Base-by-base conservation (phyloP, 2,329 filamentous ascomycete genomes). In the Apiospora saccharicola region DNA sequence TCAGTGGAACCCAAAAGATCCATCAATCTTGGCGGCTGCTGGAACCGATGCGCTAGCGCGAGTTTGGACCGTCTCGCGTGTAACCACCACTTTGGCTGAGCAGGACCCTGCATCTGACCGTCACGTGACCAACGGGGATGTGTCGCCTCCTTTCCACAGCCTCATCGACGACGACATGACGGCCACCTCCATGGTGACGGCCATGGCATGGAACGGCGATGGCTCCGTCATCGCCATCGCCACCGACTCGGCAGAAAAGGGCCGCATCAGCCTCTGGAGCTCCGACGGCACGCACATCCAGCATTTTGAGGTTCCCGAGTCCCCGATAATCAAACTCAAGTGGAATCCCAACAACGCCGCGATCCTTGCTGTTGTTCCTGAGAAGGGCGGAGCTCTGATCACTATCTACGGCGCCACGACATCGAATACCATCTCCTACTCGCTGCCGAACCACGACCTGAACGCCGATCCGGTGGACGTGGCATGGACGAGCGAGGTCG, bases 1-100 rank as follows among this genome's bases (percentile, higher is more conserved):
- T 87, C 89, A 91, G 86, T 92, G 90, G 89, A 91, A 89, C 85
- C 90, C 90, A 77, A 86, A 81, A 82, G 87, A 92, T 85, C 88
- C 90, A 81, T 89, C 87, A 73, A 84, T 90, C 83, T 86, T 92
- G 86, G 90, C 90, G 82, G 90, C 89, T 86, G 90, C 89, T 84
- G 90, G 90, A 78, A 91, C 89, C 81, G 90, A 92, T 85, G 89
- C 90, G 83, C 89, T 92, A 89, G 90, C 90, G 85, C 90, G 90
- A 75, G 86, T 92, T 83, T 92, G 90, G 90, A 91, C 88, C 74
- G 82, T 92, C 77, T 87, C 88, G 81, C 87, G 87, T 86, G 85
- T 84, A 79, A 82, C 85, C 77, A 83, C 84, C 76, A 78, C 84
- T 73, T 82, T 83, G 70, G 77, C 80, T 61, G 80, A 80, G 70